Percentiles rank a stretch among this genome's conserved stretches.
Conservation (phyloP, 2,329 filamentous ascomycete genomes). For the Scortechinia acanthostroma region DNA sequence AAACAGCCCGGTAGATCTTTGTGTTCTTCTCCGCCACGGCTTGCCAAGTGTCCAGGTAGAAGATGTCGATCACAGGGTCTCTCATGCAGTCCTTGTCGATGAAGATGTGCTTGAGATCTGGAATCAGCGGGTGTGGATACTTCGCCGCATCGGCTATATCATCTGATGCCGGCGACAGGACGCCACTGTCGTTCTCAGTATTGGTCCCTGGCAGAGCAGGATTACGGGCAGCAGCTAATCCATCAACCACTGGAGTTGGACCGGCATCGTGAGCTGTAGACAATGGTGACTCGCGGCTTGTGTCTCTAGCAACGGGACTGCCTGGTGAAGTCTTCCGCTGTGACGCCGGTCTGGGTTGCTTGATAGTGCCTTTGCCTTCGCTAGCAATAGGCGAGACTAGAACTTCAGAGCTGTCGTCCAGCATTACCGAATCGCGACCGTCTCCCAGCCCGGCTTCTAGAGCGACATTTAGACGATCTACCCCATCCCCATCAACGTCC, state of each 20-base stretch:
- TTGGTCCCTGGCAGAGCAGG: not conserved
- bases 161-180: conserved; percentile 64
- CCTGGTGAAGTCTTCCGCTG: conserved; percentile 11
- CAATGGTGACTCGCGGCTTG: conserved; percentile 28
- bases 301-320: conserved; percentile 20
- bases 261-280: no score
- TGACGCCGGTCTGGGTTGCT: conserved; percentile 35
- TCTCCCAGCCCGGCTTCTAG: conserved; percentile 50
- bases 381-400: conserved; percentile 56
- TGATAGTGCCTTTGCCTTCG: conserved; percentile 55
- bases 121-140: conserved; percentile 41
- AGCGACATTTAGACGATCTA: conserved; percentile 68
- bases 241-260: not conserved
- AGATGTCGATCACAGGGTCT: conserved; percentile 75
- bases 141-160: conserved; percentile 42
- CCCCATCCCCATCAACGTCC: conserved; percentile 73
- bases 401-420: conserved; percentile 65
- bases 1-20: conserved; percentile 84
- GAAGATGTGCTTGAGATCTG: conserved; percentile 67
- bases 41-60: conserved; percentile 84
- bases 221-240: not conserved
- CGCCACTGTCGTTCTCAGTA: conserved; percentile 41
- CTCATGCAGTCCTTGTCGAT: conserved; percentile 90
- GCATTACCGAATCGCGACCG: conserved; percentile 60
- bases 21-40: conserved; percentile 88